phyloP scores from a whole-genome alignment of 2,329 filamentous ascomycete genomes.

The Colletotrichum agaves region DNA sequence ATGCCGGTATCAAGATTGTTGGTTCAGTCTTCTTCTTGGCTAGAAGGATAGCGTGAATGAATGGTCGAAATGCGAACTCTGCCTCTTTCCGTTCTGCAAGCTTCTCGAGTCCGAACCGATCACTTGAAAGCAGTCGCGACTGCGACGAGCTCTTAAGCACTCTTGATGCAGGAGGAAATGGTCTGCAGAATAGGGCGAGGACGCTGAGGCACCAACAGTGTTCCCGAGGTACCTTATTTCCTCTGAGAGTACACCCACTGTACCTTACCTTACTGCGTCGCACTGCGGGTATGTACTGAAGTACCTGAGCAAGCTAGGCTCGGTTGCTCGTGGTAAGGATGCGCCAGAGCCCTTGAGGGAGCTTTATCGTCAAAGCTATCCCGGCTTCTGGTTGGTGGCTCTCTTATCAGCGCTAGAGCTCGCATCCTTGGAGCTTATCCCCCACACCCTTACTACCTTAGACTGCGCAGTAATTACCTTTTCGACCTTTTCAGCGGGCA shows the following conservation, averaged over 20 bases:
- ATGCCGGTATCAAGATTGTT: conserved; percentile 3
- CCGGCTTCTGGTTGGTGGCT: conserved; percentile 16
- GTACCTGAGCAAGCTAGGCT: background rate
- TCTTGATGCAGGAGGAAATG: background rate
- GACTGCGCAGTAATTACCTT: too few relatives aligned
- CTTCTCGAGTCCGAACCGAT: background rate
- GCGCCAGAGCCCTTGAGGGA: conserved; percentile 24
- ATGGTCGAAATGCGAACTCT: background rate
- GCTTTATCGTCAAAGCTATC: conserved; percentile 33
- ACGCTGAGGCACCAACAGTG: background rate
- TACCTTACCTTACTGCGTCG: background rate
- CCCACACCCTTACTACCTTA: conserved; percentile 30
- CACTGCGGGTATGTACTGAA: too few relatives aligned
- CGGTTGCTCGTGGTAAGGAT: conserved; percentile 13
- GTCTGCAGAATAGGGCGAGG: background rate
- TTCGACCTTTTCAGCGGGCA: background rate
- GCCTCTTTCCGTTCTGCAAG: too few relatives aligned
- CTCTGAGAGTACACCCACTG: background rate
- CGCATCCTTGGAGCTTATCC: conserved; percentile 31
- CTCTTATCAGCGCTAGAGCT: conserved; percentile 33
- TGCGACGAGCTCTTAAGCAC: background rate
- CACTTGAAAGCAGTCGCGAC: background rate
- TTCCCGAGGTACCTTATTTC: background rate
- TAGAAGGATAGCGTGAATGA: background rate
- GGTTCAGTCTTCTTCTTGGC: background rate